Evolutionary conservation across 2,329 filamentous ascomycete genomes (phyloP), one percentile per base, ranked within the genome.

Genomic region (Neonectria hederae): DNA sequence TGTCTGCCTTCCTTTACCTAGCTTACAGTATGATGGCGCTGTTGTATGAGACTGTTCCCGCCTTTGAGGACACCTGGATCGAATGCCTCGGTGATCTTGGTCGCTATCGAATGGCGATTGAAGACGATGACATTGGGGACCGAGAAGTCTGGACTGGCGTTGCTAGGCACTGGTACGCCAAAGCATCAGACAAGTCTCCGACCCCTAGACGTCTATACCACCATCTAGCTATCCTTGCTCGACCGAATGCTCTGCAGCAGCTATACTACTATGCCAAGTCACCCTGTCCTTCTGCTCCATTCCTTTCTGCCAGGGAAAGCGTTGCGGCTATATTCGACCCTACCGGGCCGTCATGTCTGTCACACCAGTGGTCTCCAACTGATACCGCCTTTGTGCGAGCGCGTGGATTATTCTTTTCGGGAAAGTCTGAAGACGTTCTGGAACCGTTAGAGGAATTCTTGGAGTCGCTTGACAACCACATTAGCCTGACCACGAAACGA

Each of bases 1-100:
- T 97, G 93, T 80, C 97, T 0, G 88, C 89, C 0, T 97, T 97
- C 62, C 94, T 97, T 1, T 96, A 96, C 67, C 78, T 94, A 10
- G 90, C 93, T 0, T 97, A 97, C 69, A 91, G 90, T 2, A 96
- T 97, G 88, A 92, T 97, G 87, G 90, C 92, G 0, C 78, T 97
- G 0, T 80, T 97, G 0, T 91, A 93, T 66, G 94, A 97, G 72
- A 97, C 92, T 0, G 92, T 97, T 0, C 89, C 91, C 0, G 83
- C 86, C 0, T 97, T 96, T 70, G 86, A 91, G 58, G 91, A 95
- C 62, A 97, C 92, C 0, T 97, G 94, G 94, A 92, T 97, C n/a
- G 94, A 97, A 71, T 97, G 93, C 62, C 81, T 97, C 0, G 94
- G 94, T 0, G 94, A 97, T 74, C 78, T 97, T 0, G 91, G 90